phyloP scores from a whole-genome alignment of 2,329 filamentous ascomycete genomes.

The Hypoxylon sp. region DNA sequence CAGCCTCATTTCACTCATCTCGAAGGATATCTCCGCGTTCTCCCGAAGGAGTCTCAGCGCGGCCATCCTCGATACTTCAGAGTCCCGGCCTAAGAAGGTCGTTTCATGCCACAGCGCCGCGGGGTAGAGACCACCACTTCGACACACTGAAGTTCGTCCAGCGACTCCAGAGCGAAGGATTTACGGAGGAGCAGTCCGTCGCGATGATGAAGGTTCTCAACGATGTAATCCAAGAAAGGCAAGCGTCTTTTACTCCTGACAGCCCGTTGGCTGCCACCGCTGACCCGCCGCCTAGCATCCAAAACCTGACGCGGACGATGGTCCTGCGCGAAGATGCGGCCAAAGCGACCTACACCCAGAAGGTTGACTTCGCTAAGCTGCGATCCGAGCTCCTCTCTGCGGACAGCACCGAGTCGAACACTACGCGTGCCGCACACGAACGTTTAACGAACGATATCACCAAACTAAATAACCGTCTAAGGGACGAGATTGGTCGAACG shows the following conservation, averaged over 20 bases:
- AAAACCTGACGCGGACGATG: conserved; percentile 98
- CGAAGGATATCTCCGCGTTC: conserved; percentile 35
- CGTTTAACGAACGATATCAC: conserved; percentile 93
- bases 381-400: conserved; percentile 93
- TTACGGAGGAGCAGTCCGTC: conserved; percentile 93
- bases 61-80: conserved; percentile 47
- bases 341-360: conserved; percentile 85
- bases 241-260: conserved; percentile 23
- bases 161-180: conserved; percentile 88
- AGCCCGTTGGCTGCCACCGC: conserved; percentile 13
- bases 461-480: conserved; percentile 88
- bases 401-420: conserved; percentile 90
- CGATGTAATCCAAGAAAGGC: conserved; percentile 97
- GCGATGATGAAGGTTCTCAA: conserved; percentile 99
- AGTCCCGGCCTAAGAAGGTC: conserved; percentile 58
- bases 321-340: conserved; percentile 94
- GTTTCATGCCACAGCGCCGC: conserved; percentile 78
- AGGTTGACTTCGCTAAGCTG: conserved; percentile 98
- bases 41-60: conserved; percentile 12
- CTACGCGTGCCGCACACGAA: conserved; percentile 92
- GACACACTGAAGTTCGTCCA: conserved; percentile 98
- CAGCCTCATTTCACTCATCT: conserved; percentile 50
- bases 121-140: conserved; percentile 89
- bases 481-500: conserved; percentile 94
- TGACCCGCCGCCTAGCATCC: conserved; percentile 73